A percentile compares a stretch with the other conserved stretches of the same genome.
Conservation (phyloP, 169 alveolate genomes). For the Cryptosporidium parvum region DNA sequence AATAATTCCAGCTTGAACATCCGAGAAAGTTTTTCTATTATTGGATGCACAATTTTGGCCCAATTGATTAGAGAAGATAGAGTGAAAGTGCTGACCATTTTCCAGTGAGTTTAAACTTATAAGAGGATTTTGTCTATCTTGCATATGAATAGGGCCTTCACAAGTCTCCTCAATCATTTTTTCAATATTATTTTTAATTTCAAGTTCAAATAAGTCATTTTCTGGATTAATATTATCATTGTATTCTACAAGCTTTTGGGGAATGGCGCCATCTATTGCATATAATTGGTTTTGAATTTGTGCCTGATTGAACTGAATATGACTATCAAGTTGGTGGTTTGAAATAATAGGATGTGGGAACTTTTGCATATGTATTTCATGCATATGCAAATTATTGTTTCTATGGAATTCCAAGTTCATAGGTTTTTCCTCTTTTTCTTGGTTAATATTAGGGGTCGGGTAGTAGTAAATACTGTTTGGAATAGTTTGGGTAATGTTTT, state of each 20-base stretch:
- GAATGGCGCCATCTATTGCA: neutral
- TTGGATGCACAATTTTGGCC: constrained; percentile 14
- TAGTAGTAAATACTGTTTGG: neutral
- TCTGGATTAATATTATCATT: neutral
- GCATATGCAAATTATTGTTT: neutral
- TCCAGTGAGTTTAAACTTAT: neutral
- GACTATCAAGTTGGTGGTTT: neutral
- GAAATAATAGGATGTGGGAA: neutral
- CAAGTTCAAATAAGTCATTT: constrained; percentile 11
- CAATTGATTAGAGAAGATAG: neutral
- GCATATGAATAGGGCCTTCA: neutral
- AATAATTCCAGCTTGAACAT: constrained; percentile 9
- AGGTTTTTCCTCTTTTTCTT: neutral
- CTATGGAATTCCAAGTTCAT: neutral
- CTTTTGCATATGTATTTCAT: neutral
- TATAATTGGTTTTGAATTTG: neutral
- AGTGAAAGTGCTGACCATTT: constrained; percentile 9
- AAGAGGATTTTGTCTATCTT: neutral
- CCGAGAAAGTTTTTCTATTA: neutral
- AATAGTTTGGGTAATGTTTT: neutral
- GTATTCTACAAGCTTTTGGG: neutral
- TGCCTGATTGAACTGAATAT: neutral
- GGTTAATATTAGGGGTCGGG: neutral
- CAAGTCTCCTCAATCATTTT: constrained; percentile 33
- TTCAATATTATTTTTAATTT: constrained; percentile 33